Evolutionary conservation across 2,329 filamentous ascomycete species (phyloP), one percentile per base, ranked within the genome.

Genomic region (Cladosporium colombiae): DNA sequence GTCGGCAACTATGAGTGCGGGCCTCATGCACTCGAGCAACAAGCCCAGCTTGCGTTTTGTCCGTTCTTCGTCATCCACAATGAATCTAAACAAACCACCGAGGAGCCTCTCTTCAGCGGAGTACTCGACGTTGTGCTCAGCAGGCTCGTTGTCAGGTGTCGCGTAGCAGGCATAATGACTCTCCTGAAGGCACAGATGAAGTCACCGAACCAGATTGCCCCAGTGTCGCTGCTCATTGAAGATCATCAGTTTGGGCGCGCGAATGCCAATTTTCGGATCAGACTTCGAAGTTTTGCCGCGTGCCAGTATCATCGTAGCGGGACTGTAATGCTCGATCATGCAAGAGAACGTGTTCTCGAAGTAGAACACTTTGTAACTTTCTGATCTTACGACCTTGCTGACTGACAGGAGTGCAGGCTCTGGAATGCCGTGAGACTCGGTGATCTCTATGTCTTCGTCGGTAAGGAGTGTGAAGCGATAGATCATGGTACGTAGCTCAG

Each of bases 401-500:
- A 53, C 50, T 21, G 25, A 53, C 27, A 53, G 11, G 1, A 53
- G 27, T 4, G 25, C 50, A 5, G 50, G 50, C 11, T 53, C 27
- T 3, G 50, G 50, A 2, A 53, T 53, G 10, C 59, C 46, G 14
- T 27, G 1, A 5, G 27, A 14, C 3, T 35, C 13, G 16, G 25
- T 31, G 5, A 53, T 53, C 1, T 3, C 5, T 10, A 53, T 4
- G 1, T 53, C 8, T 2, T 44, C 16, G 6, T 31, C 4, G 14
- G 5, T 14, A 10, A 33, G 7, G 1, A 53, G 2, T 4, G 46
- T 21, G 23, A 52, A 62, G 1, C 33, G 31, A 16, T 53, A 62
- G n/a, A 62, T 40, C n/a, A 27, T 35, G 33, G 33, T 62, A 13
- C 59, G 59, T 1, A 62, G 29, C 11, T 62, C 59, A 4, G 59